Conservation (phyloP, 805 yeast species). For the Nadsonia fulvescens region DNA sequence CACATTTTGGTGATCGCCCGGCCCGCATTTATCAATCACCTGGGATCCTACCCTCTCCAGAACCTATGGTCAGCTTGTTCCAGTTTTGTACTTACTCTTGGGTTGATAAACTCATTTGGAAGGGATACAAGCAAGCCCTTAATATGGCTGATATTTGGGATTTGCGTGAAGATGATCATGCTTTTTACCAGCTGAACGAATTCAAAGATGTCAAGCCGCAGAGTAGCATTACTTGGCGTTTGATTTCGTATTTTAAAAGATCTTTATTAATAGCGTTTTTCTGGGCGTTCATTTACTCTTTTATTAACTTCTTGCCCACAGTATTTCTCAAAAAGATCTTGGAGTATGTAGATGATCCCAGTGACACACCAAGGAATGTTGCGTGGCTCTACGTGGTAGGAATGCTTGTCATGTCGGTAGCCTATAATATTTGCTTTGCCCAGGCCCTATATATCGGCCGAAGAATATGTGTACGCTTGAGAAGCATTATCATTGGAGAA, state of each 20-base stretch:
- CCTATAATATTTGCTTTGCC: constrained; percentile 46
- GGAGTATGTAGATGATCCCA: constrained; percentile 68
- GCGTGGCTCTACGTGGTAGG: constrained; percentile 79
- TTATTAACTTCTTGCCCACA: constrained; percentile 62
- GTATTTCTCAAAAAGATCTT: constrained; percentile 57
- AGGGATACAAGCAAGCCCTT: constrained; percentile 41
- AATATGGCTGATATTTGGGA: constrained; percentile 66
- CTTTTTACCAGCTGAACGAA: constrained; percentile 45
- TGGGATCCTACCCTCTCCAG: constrained; percentile 65
- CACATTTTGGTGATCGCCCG: too few relatives aligned
- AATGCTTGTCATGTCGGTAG: constrained; percentile 46
- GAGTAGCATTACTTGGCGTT: constrained; percentile 37
- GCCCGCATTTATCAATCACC: too few relatives aligned
- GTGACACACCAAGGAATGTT: constrained; percentile 37
- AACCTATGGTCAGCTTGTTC: constrained; percentile 45
- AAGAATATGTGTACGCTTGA: constrained; percentile 80
- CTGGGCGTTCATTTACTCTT: constrained; percentile 54
- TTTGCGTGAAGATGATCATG: constrained; percentile 59
- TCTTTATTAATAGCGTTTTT: constrained; percentile 48
- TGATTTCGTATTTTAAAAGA: constrained; percentile 44
- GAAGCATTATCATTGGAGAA: constrained; percentile 78
- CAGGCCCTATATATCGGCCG: constrained; percentile 81
- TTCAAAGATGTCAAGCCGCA: constrained; percentile 34
- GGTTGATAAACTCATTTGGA: constrained; percentile 53
- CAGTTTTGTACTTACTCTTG: constrained; percentile 53